Base-by-base conservation (phyloP, 1,139 yeast species). In the Geotrichum europaeum region DNA sequence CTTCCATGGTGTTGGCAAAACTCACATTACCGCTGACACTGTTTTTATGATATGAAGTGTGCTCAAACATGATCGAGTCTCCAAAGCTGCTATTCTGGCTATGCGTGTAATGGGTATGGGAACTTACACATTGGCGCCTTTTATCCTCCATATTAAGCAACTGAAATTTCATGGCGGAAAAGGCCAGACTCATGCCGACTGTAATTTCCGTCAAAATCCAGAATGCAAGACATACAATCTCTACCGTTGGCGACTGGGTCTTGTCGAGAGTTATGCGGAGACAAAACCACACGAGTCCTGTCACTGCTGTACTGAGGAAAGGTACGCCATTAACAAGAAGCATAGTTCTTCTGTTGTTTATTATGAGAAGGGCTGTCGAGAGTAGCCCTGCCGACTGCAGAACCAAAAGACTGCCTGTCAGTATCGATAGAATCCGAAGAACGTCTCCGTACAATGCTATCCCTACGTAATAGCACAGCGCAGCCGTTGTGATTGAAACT, bases 201-300 rank as follows among this genome's bases (percentile, higher is more conserved):
- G 56, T 36, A 2, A 51, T 34, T 24, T 55, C 47, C 10, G 61
- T 25, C 4, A 47, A 28, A n/a, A 55, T n/a, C 61, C 61, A 58
- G 24, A 55, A 32, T 15, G 55, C 47, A n/a, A 58, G 51, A 51
- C 49, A 43, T 2, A 53, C 56, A 7, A 50, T 32, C 25, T 53
- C 54, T 47, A 52, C 36, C 12, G 24, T 50, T 28, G 30, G 32
- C 45, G 34, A 12, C 6, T 25, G 28, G 20, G 28, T 15, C 9
- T 18, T 28, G 20, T 49, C 22, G 25, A 22, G 9, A 1, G 57
- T 51, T 13, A 58, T 4, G 10, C 57, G 49, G 13, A 53, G 45
- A 34, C 61, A 55, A 32, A 55, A 45, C 58, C 58, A 55, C 20
- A 51, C 30, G 22, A 51, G 50, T 5, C 61, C 61, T 24, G 54